Evolutionary conservation across 306 rosid genomes (phyloP).

Genomic region (Quercus mongolica): DNA sequence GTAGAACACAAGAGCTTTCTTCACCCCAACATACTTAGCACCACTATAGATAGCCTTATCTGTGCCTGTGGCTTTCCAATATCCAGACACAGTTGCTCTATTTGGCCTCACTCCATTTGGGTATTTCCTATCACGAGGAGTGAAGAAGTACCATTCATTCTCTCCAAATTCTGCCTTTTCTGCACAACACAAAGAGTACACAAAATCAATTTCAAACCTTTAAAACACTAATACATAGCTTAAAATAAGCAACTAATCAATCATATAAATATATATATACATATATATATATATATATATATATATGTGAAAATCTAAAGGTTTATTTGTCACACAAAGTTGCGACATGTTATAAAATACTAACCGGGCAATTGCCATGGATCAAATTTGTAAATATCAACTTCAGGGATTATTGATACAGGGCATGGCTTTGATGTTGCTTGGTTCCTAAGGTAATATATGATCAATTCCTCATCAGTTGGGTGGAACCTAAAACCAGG

Average conservation of each 20-base stretch:
- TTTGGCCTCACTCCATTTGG: slow-evolving; percentile 89
- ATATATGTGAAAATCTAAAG: not conserved
- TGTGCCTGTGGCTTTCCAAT: slow-evolving; percentile 95
- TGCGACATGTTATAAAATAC: slow-evolving; percentile 10
- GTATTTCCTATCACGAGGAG: slow-evolving; percentile 76
- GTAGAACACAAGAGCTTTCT: slow-evolving; percentile 83
- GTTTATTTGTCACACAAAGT: not conserved
- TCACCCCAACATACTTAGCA: slow-evolving; percentile 70
- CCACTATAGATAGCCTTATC: slow-evolving; percentile 83
- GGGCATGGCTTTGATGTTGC: slow-evolving; percentile 88
- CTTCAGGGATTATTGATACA: slow-evolving; percentile 75
- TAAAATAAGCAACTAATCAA: not conserved
- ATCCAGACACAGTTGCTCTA: slow-evolving; percentile 81
- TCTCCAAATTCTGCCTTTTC: slow-evolving; percentile 74
- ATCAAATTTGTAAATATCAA: slow-evolving; percentile 84
- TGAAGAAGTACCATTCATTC: slow-evolving; percentile 85
- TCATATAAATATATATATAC: not conserved
- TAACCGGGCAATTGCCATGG: slow-evolving; percentile 92
- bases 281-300: too few species aligned
- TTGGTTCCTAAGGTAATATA: slow-evolving; percentile 77
- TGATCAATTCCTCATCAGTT: slow-evolving; percentile 77
- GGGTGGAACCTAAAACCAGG: slow-evolving; percentile 97
- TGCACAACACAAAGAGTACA: slow-evolving; percentile 27
- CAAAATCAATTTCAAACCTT: not conserved
- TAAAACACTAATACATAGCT: too few species aligned